Conservation (phyloP, 2,329 filamentous ascomycete genomes). For the Cytospora piceicola region DNA sequence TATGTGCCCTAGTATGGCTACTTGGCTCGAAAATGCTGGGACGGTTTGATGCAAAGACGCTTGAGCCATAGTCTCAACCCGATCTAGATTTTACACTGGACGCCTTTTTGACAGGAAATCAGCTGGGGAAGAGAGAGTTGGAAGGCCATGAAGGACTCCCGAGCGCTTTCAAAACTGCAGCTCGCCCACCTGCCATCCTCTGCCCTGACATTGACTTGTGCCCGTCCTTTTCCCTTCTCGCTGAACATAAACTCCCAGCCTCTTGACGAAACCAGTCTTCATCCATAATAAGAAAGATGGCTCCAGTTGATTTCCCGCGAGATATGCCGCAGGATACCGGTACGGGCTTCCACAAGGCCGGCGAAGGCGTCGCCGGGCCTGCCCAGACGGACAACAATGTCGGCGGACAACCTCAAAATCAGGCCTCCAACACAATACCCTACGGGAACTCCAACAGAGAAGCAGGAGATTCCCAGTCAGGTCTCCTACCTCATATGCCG, state of each 20-base stretch:
- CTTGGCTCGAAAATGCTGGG: neutral
- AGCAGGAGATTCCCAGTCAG: no score
- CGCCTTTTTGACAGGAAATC: no score
- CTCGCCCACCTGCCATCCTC: neutral
- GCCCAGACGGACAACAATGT: neutral
- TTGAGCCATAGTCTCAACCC: neutral
- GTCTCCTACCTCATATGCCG: neutral
- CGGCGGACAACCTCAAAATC: neutral
- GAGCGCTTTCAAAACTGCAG: neutral
- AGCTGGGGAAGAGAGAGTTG: neutral
- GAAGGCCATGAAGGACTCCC: neutral
- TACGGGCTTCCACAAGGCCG: no score
- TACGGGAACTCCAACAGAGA: no score
- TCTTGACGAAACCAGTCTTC: neutral
- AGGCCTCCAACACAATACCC: neutral
- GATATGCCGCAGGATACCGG: no score
- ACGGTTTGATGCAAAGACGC: neutral
- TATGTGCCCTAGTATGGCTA: neutral
- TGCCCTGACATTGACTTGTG: neutral
- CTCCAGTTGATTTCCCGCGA: neutral
- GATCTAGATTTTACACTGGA: neutral
- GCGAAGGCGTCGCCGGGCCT: neutral
- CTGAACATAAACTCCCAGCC: neutral
- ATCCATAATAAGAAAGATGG: neutral
- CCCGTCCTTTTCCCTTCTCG: neutral